phyloP scores from a whole-genome alignment of 1,284 basidiomycete genomes.

The Inonotus obliquus region DNA sequence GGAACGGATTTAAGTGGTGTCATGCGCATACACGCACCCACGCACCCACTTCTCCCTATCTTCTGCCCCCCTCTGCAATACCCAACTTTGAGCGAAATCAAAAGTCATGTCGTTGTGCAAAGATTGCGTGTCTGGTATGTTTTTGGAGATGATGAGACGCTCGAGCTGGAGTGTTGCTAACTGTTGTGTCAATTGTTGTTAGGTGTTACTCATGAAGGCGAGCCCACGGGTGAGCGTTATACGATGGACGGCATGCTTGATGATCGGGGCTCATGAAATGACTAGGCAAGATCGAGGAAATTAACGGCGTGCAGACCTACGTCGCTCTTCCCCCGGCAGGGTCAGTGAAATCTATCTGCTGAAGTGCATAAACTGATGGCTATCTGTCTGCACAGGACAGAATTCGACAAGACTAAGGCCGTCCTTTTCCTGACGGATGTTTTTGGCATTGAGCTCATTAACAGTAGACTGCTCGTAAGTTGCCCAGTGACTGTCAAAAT shows the following conservation, averaged over 20 bases:
- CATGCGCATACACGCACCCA: not conserved
- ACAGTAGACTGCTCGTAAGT: slow-evolving; percentile 35
- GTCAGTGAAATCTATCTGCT: not conserved
- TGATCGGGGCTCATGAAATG: not conserved
- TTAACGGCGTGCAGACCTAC: slow-evolving; percentile 46
- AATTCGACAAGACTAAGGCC: slow-evolving; percentile 51
- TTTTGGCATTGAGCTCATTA: slow-evolving; percentile 58
- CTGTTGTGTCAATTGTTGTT: not conserved
- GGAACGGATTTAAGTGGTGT: not conserved
- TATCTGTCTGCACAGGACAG: not conserved
- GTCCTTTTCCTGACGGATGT: slow-evolving; percentile 57
- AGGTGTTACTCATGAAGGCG: slow-evolving; percentile 57
- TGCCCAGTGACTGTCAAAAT: not conserved
- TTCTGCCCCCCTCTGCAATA: not conserved
- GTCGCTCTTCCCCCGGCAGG: slow-evolving; percentile 37
- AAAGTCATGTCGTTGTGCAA: slow-evolving; percentile 15
- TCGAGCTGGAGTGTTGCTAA: not conserved
- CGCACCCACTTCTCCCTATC: not conserved
- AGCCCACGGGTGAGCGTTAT: slow-evolving; percentile 37
- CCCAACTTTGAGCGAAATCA: not conserved
- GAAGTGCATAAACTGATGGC: not conserved
- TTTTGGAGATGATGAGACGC: not conserved
- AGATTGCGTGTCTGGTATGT: slow-evolving; percentile 15
- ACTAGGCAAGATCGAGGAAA: slow-evolving; percentile 35
- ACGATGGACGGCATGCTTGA: not conserved